phyloP scores from a whole-genome alignment of 768 basidiomycete species.

The Suillus placidus region DNA sequence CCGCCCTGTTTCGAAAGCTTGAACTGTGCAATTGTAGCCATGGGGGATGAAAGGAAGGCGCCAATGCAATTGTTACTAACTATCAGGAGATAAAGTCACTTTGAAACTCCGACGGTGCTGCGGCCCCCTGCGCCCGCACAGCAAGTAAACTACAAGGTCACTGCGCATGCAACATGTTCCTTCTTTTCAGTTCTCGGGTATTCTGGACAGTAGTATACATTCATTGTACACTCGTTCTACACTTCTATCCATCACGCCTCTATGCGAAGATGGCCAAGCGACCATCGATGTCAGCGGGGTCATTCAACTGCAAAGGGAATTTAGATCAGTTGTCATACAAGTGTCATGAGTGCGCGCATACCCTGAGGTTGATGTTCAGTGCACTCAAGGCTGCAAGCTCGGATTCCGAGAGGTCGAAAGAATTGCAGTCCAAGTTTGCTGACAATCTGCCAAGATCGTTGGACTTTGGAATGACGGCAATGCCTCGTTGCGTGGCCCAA shows the following conservation, averaged over 20 bases:
- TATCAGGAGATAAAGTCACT: conserved; percentile 18
- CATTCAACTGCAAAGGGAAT: conserved; percentile 53
- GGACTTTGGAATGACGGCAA: conserved; percentile 79
- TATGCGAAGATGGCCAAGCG: conserved; percentile 73
- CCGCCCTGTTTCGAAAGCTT: conserved; percentile 63
- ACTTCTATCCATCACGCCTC: conserved; percentile 18
- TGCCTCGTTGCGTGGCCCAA: conserved; percentile 76
- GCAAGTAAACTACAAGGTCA: neutral
- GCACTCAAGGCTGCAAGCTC: conserved; percentile 60
- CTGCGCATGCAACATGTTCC: neutral
- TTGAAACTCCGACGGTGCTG: conserved; percentile 51
- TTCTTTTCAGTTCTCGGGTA: neutral
- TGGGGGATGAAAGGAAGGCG: conserved; percentile 17
- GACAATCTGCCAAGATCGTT: conserved; percentile 44
- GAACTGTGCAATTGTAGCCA: conserved; percentile 54
- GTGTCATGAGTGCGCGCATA: conserved; percentile 36
- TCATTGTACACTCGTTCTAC: conserved; percentile 10
- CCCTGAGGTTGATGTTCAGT: conserved; percentile 66
- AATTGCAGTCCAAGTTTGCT: conserved; percentile 49
- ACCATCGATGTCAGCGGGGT: conserved; percentile 69
- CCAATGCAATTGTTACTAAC: neutral
- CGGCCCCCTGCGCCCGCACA: conserved; percentile 18
- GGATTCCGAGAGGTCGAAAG: conserved; percentile 53
- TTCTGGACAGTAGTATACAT: neutral
- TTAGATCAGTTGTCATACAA: conserved; percentile 9